Base-by-base conservation (phyloP, 1,284 basidiomycete genomes). In the Tetrapyrgos nigripes region DNA sequence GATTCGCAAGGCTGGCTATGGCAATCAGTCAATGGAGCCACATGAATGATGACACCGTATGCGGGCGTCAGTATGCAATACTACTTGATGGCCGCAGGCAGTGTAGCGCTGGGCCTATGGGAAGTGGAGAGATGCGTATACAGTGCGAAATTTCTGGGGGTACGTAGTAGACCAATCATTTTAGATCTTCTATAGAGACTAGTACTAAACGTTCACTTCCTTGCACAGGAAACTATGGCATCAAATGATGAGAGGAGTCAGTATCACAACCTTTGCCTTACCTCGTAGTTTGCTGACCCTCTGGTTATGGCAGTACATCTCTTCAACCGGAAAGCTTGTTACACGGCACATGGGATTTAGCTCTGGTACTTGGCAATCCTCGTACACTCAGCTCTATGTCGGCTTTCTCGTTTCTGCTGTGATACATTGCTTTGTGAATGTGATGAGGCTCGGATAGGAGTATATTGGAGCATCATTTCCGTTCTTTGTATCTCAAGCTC, bases 131-230 rank as follows among this genome's bases (percentile, higher is more conserved):
- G 73, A 75, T 31, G 68, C 73, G 1, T 76, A 74, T 57, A 76
- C 75, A 6, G 58, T 78, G 3, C 66, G 75, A 24, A 66, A 67
- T 9, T 67, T 75, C 46, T 77, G 76, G 76, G 72, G 75, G 76
- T 77, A 45, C 47, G 72, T 66, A 6, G 8, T 8, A n/a, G n/a
- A n/a, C n/a, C n/a, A n/a, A n/a, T n/a, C 19, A 19, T 47, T 17
- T 28, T 33, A 23, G 14, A 37, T 17, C n/a, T 11, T 33, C 26
- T 8, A 11, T 1, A n/a, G 33, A n/a, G 46, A 24, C 37, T 19
- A 1, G 14, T 9, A 27, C 31, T 24, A 26, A 28, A 57, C 21
- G 45, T 27, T n/a, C 23, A 26, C 24, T 10, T 31, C n/a, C 50
- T 19, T 8, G 10, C 8, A 21, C 53, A 74, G 74, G 50, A 69